Conservation (phyloP, 73 alveolate genomes). For the Effrenium voratum region DNA sequence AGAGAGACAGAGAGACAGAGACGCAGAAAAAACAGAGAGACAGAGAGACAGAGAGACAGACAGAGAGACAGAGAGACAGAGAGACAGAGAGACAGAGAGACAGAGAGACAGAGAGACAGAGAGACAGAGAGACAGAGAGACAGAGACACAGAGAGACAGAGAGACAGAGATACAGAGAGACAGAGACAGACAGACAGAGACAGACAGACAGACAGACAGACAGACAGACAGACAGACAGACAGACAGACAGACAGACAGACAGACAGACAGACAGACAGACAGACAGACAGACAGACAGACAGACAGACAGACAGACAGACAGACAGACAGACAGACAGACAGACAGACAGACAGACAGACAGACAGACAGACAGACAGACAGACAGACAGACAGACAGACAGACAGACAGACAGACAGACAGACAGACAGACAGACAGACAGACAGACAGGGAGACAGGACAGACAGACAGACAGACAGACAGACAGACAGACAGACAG, state of each 20-base stretch:
- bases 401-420: slow-evolving; percentile 8
- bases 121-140: slow-evolving; percentile 36
- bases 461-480: background rate
- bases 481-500: background rate
- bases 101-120: slow-evolving; percentile 36
- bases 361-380: slow-evolving; percentile 8
- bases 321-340: slow-evolving; percentile 8
- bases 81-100: slow-evolving; percentile 15
- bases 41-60: background rate
- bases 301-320: background rate
- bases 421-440: slow-evolving; percentile 1
- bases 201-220: slow-evolving; percentile 20
- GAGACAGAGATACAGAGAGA: slow-evolving; percentile 29
- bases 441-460: background rate
- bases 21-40: background rate
- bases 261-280: slow-evolving; percentile 14
- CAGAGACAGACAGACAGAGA: slow-evolving; percentile 6
- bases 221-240: slow-evolving; percentile 25
- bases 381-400: slow-evolving; percentile 8
- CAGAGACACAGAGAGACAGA: slow-evolving; percentile 31
- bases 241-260: slow-evolving; percentile 20
- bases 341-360: slow-evolving; percentile 8
- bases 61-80: slow-evolving; percentile 22
- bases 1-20: slow-evolving; percentile 17
- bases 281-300: slow-evolving; percentile 7